phyloP scores from a whole-genome alignment of 805 yeast genomes.

The Ogataea nakhonphanomensis region DNA sequence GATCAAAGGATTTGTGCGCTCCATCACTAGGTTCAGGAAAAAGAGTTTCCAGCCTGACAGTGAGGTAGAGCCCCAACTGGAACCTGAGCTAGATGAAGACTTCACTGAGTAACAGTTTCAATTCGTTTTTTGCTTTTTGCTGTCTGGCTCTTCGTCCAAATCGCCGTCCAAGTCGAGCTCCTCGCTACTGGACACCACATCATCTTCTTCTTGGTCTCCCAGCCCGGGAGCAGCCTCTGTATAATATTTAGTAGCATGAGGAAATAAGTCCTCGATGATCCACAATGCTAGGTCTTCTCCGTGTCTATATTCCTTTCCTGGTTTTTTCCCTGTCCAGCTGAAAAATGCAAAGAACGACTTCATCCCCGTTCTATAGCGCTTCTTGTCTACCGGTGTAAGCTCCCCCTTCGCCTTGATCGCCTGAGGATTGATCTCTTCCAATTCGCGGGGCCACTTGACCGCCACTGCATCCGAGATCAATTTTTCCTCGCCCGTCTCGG shows the following conservation, averaged over 20 bases:
- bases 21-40: constrained; percentile 4
- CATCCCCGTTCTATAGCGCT: constrained; percentile 65
- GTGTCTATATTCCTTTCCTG: constrained; percentile 71
- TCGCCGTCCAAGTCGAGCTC: constrained; percentile 44
- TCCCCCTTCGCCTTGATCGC: constrained; percentile 39
- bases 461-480: constrained; percentile 52
- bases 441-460: constrained; percentile 68
- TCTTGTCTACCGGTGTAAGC: constrained; percentile 51
- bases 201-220: constrained; percentile 52
- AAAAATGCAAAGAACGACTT: constrained; percentile 87
- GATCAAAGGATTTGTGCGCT: constrained; percentile 19
- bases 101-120: background rate
- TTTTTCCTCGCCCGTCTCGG: constrained; percentile 52
- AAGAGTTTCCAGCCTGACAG: constrained; percentile 19
- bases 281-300: constrained; percentile 77
- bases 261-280: constrained; percentile 75
- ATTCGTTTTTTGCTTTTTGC: constrained; percentile 3
- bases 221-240: constrained; percentile 66
- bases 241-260: constrained; percentile 80
- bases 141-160: constrained; percentile 24
- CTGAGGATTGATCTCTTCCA: constrained; percentile 53
- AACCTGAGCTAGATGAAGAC: constrained; percentile 5
- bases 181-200: constrained; percentile 37
- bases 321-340: constrained; percentile 74
- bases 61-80: constrained; percentile 13